Base-by-base conservation (phyloP, 2,329 filamentous ascomycete species). In the Teratosphaeria zuluensis region DNA sequence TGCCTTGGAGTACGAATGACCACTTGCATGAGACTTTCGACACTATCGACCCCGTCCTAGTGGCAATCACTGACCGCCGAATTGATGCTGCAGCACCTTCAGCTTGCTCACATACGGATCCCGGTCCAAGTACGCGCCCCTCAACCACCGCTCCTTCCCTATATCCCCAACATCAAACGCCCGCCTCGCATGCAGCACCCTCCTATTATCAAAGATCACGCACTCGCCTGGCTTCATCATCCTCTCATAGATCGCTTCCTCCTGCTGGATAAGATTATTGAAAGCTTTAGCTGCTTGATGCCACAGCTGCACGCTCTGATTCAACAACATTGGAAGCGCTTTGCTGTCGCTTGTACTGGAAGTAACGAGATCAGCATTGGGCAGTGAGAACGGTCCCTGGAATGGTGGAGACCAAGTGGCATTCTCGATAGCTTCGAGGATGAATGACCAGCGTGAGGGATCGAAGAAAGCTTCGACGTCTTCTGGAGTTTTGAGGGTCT, bases 191-290 rank as follows among this genome's bases (percentile, higher is more conserved):
- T 97, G 94, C 69, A 95, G 73, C n/a, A 95, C 80, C 19, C 92
- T 81, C 60, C 84, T 76, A 70, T 97, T 97, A 71, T 95, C 87
- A 70, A 99, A 97, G n/a, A 99, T 80, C 12, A 92, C 91, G 70
- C 90, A 95, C 68, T 96, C 89, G 2, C 92, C 94, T 3, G 88
- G 84, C 57, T 84, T 77, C 72, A 96, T 77, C 73, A 87, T 87
- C 59, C 87, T 79, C 76, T 92, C 81, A 68, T 86, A 87, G 56
- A 90, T 73, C 60, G 82, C 82, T 3, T 76, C 69, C 0, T 79
- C 74, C 0, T 77, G 69, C 63, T 89, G 85, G 28, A 94, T 73
- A 0, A 81, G 63, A 0, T 70, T 59, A 54, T 84, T 80, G 66
- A 95, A 90, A 1, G 71, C 68, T 35, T 74, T 69, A 1, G 82